A percentile compares a stretch with the other conserved stretches of the same genome.
Evolutionary conservation across 768 basidiomycete species (phyloP).

Genomic region (Butyriboletus loyo): DNA sequence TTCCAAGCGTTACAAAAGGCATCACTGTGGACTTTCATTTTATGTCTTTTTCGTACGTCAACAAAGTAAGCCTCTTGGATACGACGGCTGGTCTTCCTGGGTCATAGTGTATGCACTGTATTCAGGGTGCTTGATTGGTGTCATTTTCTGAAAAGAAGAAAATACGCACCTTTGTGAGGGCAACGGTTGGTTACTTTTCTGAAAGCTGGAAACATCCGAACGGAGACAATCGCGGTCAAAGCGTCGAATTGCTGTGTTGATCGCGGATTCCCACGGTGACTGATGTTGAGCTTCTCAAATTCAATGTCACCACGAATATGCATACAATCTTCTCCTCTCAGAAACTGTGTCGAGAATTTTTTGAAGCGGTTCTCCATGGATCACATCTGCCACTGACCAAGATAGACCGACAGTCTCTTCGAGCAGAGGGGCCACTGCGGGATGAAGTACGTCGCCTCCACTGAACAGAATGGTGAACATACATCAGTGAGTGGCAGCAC

Average conservation of each 20-base stretch:
- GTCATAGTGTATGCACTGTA: background rate
- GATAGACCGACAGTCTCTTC: background rate
- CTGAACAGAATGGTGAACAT: background rate
- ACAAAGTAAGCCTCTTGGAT: slow-evolving; percentile 1
- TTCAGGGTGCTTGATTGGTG: background rate
- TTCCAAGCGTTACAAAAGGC: background rate
- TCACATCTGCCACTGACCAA: background rate
- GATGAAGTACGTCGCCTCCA: background rate
- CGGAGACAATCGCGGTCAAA: background rate
- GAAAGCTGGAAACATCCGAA: background rate
- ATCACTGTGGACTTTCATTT: background rate
- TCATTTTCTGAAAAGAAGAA: too few species aligned
- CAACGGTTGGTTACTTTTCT: too few species aligned
- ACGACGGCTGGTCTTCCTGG: background rate
- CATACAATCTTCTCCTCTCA: too few species aligned
- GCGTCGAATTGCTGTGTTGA: background rate
- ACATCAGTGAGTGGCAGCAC: background rate
- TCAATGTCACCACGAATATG: too few species aligned
- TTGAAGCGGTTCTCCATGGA: background rate
- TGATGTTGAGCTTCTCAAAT: too few species aligned
- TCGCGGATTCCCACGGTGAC: background rate
- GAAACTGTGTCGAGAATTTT: too few species aligned
- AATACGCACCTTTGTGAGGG: background rate
- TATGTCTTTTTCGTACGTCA: background rate
- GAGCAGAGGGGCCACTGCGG: background rate